These are phyloP conservation scores for Danielozyma ontarioensis DNA, from an alignment of 805 yeast species.

Conservation along the genomic window DNA sequence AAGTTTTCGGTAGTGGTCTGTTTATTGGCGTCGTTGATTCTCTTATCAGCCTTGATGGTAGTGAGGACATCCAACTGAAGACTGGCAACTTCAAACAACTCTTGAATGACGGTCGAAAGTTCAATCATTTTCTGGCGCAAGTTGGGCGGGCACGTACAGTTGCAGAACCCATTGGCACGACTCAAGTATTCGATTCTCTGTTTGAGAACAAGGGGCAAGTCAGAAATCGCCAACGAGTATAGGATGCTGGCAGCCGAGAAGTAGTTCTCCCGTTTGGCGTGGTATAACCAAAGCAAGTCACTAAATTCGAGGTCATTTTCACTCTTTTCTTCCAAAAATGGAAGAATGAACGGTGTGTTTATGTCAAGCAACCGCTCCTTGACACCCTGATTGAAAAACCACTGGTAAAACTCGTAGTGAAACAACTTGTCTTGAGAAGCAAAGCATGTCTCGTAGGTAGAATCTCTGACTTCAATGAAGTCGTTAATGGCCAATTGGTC, in stretches of 20 bases:
- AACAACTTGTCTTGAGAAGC: constrained; percentile 75
- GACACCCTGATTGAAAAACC: constrained; percentile 78
- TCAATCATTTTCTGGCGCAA: constrained; percentile 73
- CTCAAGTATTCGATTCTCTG: constrained; percentile 85
- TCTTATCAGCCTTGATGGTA: constrained; percentile 46
- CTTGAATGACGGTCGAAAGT: constrained; percentile 64
- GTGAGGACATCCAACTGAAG: constrained; percentile 66
- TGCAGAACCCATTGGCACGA: constrained; percentile 89
- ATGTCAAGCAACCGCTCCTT: constrained; percentile 74
- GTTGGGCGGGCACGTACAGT: constrained; percentile 73
- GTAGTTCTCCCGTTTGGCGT: constrained; percentile 74
- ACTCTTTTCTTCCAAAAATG: constrained; percentile 68
- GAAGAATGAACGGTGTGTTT: constrained; percentile 74
- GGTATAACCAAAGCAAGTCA: constrained; percentile 82
- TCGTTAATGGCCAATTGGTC: constrained; percentile 43
- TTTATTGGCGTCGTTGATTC: constrained; percentile 46
- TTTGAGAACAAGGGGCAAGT: constrained; percentile 59
- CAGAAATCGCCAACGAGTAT: constrained; percentile 68
- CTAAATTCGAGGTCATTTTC: constrained; percentile 65
- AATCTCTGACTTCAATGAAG: constrained; percentile 57
- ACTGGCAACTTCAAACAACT: constrained; percentile 79
- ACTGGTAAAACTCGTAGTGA: constrained; percentile 87
- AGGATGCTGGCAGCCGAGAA: constrained; percentile 77
- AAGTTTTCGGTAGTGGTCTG: constrained; percentile 48
- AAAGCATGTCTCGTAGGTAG: constrained; percentile 70